Percentiles rank a stretch among this genome's conserved stretches.
Evolutionary conservation across 257 asterid genomes (phyloP).

Genomic region (Jaltomata sinuosa): DNA sequence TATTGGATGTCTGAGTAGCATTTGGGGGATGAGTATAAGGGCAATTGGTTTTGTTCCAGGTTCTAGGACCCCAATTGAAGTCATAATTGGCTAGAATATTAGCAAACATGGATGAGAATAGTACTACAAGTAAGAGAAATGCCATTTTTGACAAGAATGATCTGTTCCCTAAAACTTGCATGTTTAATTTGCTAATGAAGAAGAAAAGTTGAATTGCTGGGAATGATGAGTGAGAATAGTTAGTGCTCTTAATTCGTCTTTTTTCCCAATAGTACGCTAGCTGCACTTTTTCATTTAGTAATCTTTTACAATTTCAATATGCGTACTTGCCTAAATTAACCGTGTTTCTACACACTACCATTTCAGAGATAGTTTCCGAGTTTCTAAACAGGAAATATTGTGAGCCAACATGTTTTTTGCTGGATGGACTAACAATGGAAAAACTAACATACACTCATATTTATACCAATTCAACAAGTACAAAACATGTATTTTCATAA

Average conservation of each 20-base stretch:
- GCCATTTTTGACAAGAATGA: background rate
- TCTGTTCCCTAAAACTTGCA: background rate
- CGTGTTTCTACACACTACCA: too few species aligned
- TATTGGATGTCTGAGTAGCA: slow-evolving; percentile 21
- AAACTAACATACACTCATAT: too few species aligned
- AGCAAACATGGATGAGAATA: slow-evolving; percentile 13
- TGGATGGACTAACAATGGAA: too few species aligned
- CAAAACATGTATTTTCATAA: too few species aligned
- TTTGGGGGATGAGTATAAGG: slow-evolving; percentile 25
- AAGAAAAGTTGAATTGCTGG: background rate
- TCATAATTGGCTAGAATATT: slow-evolving; percentile 28
- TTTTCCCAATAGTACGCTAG: too few species aligned
- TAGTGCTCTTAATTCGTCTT: too few species aligned
- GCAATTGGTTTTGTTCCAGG: slow-evolving; percentile 10
- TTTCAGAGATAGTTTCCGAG: too few species aligned
- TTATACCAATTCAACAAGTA: too few species aligned
- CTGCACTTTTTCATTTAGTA: background rate
- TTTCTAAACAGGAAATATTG: too few species aligned
- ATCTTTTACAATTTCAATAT: background rate
- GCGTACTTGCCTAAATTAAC: background rate
- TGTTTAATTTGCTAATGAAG: background rate
- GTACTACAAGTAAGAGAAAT: slow-evolving; percentile 1
- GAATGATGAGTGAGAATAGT: background rate
- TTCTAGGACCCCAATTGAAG: slow-evolving; percentile 22
- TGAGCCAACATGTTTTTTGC: too few species aligned